phyloP scores from a whole-genome alignment of 345 rosid species.

The Linum trigynum region DNA sequence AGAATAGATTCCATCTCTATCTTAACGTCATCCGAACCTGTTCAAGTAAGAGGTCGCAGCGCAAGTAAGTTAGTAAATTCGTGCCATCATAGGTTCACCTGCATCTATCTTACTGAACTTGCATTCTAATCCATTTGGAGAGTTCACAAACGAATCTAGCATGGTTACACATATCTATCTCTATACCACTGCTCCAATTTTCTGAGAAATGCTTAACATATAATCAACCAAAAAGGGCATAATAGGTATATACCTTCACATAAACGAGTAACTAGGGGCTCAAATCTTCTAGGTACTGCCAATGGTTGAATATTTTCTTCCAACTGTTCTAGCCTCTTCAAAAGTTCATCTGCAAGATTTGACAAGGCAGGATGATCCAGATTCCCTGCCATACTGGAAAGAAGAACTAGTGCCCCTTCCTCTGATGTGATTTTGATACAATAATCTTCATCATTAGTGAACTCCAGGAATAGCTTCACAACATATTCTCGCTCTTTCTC shows the following conservation, averaged over 20 bases:
- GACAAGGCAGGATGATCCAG: slow-evolving; percentile 31
- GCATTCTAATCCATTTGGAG: no score
- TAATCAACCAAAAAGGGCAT: not conserved
- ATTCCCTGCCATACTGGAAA: slow-evolving; percentile 33
- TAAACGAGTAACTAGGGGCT: slow-evolving; percentile 30
- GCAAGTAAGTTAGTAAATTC: not conserved
- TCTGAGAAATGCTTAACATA: not conserved
- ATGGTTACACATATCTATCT: no score
- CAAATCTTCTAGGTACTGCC: slow-evolving; percentile 37
- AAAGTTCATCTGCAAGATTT: slow-evolving; percentile 33
- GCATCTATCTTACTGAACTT: no score
- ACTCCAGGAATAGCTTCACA: slow-evolving; percentile 32
- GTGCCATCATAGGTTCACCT: no score
- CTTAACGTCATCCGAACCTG: slow-evolving; percentile 33
- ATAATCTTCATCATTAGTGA: slow-evolving; percentile 28
- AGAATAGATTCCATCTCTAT: slow-evolving; percentile 32
- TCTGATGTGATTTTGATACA: slow-evolving; percentile 30
- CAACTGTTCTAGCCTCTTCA: slow-evolving; percentile 24
- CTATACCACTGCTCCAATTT: no score
- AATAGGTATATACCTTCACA: slow-evolving; percentile 17
- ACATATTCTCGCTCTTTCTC: slow-evolving; percentile 34
- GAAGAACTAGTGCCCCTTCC: slow-evolving; percentile 40
- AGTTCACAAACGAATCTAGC: no score
- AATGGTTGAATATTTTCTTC: slow-evolving; percentile 27
- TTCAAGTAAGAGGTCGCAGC: slow-evolving; percentile 6